These are phyloP conservation scores for Rhododendron molle DNA, from an alignment of 148 eudicot species.

Conservation along the genomic window DNA sequence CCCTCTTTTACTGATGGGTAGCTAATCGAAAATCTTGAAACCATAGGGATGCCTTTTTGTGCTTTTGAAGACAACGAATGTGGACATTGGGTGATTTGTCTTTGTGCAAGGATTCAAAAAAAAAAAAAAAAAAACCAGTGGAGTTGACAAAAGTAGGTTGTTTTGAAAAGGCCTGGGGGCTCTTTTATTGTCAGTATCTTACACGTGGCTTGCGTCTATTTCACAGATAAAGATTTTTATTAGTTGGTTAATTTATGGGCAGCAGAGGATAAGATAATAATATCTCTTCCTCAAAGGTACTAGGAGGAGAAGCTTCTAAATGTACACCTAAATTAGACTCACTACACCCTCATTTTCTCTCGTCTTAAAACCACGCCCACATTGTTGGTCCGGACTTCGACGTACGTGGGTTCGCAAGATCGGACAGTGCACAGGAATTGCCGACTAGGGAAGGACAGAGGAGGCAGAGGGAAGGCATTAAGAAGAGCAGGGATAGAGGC, in stretches of 20 bases:
- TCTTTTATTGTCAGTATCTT: slow-evolving; percentile 4
- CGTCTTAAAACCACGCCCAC: neutral
- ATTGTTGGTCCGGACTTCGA: neutral
- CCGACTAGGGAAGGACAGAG: neutral
- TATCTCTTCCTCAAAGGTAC: neutral
- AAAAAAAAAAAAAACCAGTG: neutral
- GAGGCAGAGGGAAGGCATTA: neutral
- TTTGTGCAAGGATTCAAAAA: neutral
- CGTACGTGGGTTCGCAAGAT: neutral
- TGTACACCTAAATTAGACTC: neutral
- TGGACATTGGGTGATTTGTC: neutral
- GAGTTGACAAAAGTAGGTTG: slow-evolving; percentile 8
- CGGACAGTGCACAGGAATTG: neutral
- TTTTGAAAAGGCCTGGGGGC: neutral
- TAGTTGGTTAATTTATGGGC: neutral
- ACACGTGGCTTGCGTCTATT: slow-evolving; percentile 5
- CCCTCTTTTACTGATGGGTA: neutral
- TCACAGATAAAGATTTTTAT: neutral
- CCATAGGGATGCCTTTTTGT: neutral
- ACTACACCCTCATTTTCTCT: neutral
- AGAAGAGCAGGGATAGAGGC: neutral
- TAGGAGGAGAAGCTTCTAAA: neutral
- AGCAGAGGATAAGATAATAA: neutral
- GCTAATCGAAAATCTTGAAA: neutral
- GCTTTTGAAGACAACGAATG: neutral